Base-by-base conservation (phyloP, 768 basidiomycete genomes). In the Serendipita sp. region DNA sequence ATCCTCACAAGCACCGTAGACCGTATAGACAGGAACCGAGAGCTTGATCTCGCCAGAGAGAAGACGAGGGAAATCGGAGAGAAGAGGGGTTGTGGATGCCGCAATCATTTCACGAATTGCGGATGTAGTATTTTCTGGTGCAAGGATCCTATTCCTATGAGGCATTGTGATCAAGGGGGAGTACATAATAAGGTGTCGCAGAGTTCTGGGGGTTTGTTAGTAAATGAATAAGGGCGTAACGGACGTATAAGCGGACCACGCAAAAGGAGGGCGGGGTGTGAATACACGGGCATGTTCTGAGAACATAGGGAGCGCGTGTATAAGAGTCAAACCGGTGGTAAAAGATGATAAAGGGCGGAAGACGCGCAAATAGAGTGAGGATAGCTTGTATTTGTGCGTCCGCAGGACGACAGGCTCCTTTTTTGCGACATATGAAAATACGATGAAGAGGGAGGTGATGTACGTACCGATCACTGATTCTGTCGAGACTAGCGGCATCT, bases 1-100 rank as follows among this genome's bases (percentile, higher is more conserved):
- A 71, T 99, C 96, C 75, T 99, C 96, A 71, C 95, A 96, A 27
- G 95, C 91, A 31, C 96, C 96, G 84, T 90, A 95, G 43, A 97
- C 91, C 63, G 94, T 92, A 76, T 87, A 99, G 11, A 98, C 91
- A 48, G 96, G 96, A 6, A 97, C 82, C 63, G 86, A 81, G 64
- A 99, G 84, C 71, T 88, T 91, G 76, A 99, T 82, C 67, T 92
- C 87, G 52, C 92, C 92, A 2, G 87, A 83, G 64, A 95, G 83
- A 2, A 99, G 83, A 29, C 89, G 81, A 3, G 94, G 93, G 72
- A 98, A 97, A 73, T 98, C 95, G 55, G 91, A 93, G 62, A 98
- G 83, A 68, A 87, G 83, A 71, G 81, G 83, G 55, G 88, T 84
- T 73, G 81, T 83, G 66, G 62, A 67, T 50, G 53, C 60, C 27